Base-by-base conservation (phyloP, 129 eudicot genomes). In the Flaveria ramosissima region DNA sequence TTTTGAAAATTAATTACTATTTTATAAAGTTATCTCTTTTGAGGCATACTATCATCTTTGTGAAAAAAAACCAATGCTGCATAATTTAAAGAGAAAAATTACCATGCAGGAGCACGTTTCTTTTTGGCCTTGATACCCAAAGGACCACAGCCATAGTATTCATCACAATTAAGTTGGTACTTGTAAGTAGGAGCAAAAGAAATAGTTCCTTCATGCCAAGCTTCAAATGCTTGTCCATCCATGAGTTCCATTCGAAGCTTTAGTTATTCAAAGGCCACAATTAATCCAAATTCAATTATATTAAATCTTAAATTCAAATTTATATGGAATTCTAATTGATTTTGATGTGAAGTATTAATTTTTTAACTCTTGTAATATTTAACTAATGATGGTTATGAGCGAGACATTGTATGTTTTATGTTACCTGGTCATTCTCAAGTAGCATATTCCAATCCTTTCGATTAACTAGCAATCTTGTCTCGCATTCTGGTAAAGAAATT, bases 21-120 rank as follows among this genome's bases (percentile, higher is more conserved):
- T 23, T 23, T 23, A 23, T 1, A 23, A 23, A 23, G 1, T 23
- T 23, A 1, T 1, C 26, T 23, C 1, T 23, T 23, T 23, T 1
- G 3, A 43, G 0, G 12, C 5, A 47, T 47, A 1, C 13, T 13
- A 12, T 47, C 6, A 3, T 17, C 23, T 9, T 17, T 53, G 60
- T 53, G 17, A 17, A 55, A 20, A 7, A 7, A 77, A 77, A 55
- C 4, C 15, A 3, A 70, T 21, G 21, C 24, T 52, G 59, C 6
- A 12, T 42, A 73, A 12, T 72, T 41, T 53, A 27, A 23, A 19
- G 19, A 24, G 27, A 46, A 36, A 46, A 36, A 17, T 78, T 80
- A 92, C 97, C 97, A 89, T 66, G 97, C 97, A 15, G 97, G 97
- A 78, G 92, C 83, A 48, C 96, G 92, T 75, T 83, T 89, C 89